Conservation (phyloP, 768 basidiomycete species). For the Pholiota conissans region DNA sequence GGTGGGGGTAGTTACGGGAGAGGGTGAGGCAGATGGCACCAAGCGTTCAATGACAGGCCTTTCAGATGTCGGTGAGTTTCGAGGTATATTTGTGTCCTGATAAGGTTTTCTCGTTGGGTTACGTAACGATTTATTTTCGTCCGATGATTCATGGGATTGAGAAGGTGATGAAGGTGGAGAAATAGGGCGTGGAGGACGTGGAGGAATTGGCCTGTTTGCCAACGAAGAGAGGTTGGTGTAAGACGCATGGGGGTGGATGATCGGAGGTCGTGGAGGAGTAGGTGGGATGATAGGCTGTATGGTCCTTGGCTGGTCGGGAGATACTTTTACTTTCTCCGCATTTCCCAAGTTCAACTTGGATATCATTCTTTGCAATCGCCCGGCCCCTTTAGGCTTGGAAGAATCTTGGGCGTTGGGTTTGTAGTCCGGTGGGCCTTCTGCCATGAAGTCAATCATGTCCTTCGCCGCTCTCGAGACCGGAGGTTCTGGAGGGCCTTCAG, state of each 20-base stretch:
- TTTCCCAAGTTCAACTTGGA: constrained; percentile 65
- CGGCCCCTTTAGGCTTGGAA: constrained; percentile 52
- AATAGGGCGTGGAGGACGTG: constrained; percentile 51
- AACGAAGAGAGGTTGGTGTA: constrained; percentile 45
- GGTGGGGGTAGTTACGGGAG: constrained; percentile 16
- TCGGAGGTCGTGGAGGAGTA: constrained; percentile 15
- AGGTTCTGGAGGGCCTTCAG: constrained; percentile 53
- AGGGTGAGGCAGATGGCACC: constrained; percentile 11
- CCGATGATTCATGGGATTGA: constrained; percentile 43
- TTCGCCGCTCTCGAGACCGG: constrained; percentile 44
- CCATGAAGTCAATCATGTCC: constrained; percentile 58
- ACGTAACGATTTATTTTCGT: constrained; percentile 31
- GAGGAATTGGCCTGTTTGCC: constrained; percentile 62
- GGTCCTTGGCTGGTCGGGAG: constrained; percentile 16
- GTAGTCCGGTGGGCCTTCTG: constrained; percentile 54
- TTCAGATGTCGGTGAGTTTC: constrained; percentile 12
- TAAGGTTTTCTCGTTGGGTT: constrained; percentile 18
- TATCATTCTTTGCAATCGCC: constrained; percentile 80
- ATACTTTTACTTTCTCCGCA: constrained; percentile 34
- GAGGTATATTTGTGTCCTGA: constrained; percentile 15
- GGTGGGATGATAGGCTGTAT: background rate
- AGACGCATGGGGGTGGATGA: constrained; percentile 30
- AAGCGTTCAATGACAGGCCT: constrained; percentile 12
- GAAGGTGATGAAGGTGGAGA: constrained; percentile 49
- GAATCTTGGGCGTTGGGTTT: constrained; percentile 29